Percentiles rank a stretch among this genome's conserved stretches.
Conservation (phyloP, 805 yeast genomes). For the Pichia eremophila region DNA sequence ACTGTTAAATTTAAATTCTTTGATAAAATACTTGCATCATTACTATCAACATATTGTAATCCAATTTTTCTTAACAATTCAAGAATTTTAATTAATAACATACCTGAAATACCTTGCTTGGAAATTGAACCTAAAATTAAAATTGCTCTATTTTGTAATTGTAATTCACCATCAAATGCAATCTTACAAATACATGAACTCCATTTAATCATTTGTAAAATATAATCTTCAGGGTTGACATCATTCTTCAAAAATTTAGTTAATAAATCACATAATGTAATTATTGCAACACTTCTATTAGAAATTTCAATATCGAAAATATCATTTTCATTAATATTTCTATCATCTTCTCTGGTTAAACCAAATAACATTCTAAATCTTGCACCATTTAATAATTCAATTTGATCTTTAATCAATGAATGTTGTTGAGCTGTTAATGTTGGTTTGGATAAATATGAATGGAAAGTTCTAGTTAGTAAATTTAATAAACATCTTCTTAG, state of each 20-base stretch:
- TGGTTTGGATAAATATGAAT: slow-evolving; percentile 54
- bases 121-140: slow-evolving; percentile 63
- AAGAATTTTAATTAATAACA: slow-evolving; percentile 25
- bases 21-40: not conserved
- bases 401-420: slow-evolving; percentile 36
- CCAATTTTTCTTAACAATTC: slow-evolving; percentile 16
- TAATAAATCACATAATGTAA: slow-evolving; percentile 48
- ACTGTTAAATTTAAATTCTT: slow-evolving; percentile 14
- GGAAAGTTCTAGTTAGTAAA: slow-evolving; percentile 56
- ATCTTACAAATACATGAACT: slow-evolving; percentile 53
- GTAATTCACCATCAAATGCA: slow-evolving; percentile 45
- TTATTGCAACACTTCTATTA: slow-evolving; percentile 40
- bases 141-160: slow-evolving; percentile 59
- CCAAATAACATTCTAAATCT: slow-evolving; percentile 64
- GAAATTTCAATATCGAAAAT: slow-evolving; percentile 26
- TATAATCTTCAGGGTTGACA: slow-evolving; percentile 36
- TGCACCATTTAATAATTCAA: slow-evolving; percentile 45
- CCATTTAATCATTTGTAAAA: slow-evolving; percentile 59
- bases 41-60: not conserved
- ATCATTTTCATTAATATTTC: slow-evolving; percentile 11
- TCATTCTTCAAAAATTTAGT: slow-evolving; percentile 42
- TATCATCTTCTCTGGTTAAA: slow-evolving; percentile 43
- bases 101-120: slow-evolving; percentile 52
- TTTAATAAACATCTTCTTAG: slow-evolving; percentile 55
- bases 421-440: slow-evolving; percentile 33